Conservation (phyloP, 495 filamentous ascomycete genomes). For the Neurospora terricola region DNA sequence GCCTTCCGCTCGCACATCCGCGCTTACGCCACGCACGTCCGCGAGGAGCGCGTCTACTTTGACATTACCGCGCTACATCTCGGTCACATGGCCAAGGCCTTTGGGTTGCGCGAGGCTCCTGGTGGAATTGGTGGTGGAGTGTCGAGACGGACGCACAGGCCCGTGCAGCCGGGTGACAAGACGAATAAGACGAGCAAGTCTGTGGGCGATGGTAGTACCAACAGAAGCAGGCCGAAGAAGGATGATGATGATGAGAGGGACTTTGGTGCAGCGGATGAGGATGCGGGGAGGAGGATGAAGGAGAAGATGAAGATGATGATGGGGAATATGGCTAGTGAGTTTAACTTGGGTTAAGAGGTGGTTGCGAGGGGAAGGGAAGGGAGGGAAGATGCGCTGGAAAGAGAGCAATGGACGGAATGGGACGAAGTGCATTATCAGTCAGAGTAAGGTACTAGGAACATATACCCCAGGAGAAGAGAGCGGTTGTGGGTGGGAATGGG, state of each 20-base stretch:
- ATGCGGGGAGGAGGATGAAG: constrained; percentile 64
- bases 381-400: too few species aligned
- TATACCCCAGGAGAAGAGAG: neutral
- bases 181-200: neutral
- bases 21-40: constrained; percentile 89
- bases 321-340: constrained; percentile 61
- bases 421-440: neutral
- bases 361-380: too few species aligned
- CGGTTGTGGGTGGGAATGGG: neutral
- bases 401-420: neutral
- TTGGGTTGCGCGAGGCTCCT: constrained; percentile 78
- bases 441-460: neutral
- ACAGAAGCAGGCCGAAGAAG: constrained; percentile 10
- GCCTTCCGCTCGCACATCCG: constrained; percentile 87
- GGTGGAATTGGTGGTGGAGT: constrained; percentile 57
- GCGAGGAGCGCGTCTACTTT: constrained; percentile 72
- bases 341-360: constrained; percentile 66
- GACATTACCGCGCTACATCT: constrained; percentile 82
- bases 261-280: constrained; percentile 39
- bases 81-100: constrained; percentile 89
- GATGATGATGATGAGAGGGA: constrained; percentile 28
- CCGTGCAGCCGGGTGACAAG: constrained; percentile 13
- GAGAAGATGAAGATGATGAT: constrained; percentile 72
- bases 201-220: constrained; percentile 5
- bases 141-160: constrained; percentile 26